A percentile compares a stretch with the other conserved stretches of the same genome.
phyloP scores from a whole-genome alignment of 441 rosid species.

The Isatis lusitanica region DNA sequence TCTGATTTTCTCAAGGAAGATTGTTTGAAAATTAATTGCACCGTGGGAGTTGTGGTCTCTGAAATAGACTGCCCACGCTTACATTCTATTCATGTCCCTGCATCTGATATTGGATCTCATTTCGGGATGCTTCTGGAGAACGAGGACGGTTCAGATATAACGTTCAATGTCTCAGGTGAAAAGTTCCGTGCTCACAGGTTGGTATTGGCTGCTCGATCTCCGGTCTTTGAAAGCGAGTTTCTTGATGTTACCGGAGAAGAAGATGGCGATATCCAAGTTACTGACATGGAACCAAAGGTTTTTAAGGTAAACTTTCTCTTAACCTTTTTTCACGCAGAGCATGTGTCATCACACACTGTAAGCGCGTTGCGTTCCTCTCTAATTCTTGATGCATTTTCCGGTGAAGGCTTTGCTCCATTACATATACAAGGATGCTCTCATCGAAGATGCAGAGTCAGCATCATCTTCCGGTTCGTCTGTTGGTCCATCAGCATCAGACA shows the following conservation, averaged over 20 bases:
- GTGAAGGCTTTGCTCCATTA: constrained; percentile 62
- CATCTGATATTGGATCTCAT: constrained; percentile 66
- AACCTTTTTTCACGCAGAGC: constrained; percentile 10
- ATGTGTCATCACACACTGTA: background rate
- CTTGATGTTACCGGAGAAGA: constrained; percentile 52
- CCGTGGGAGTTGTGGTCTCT: constrained; percentile 78
- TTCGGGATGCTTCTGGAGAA: constrained; percentile 68
- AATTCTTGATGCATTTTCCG: constrained; percentile 10
- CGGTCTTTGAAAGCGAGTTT: constrained; percentile 61
- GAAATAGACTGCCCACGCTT: constrained; percentile 67
- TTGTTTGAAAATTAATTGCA: constrained; percentile 66
- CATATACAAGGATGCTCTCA: constrained; percentile 59
- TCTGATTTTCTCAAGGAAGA: constrained; percentile 74
- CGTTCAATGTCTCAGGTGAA: constrained; percentile 60
- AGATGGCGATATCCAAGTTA: constrained; percentile 43
- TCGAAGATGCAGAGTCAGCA: constrained; percentile 53
- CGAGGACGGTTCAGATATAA: constrained; percentile 64
- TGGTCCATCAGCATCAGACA: constrained; percentile 44
- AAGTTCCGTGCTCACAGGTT: constrained; percentile 61
- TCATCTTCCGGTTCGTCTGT: constrained; percentile 46
- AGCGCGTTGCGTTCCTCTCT: background rate
- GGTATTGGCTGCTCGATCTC: constrained; percentile 64
- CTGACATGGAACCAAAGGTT: constrained; percentile 68
- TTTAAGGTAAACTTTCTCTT: constrained; percentile 49
- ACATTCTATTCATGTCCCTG: constrained; percentile 68